phyloP scores from a whole-genome alignment of 202 grass and related monocot genomes.

The Cymbopogon flexuosus region DNA sequence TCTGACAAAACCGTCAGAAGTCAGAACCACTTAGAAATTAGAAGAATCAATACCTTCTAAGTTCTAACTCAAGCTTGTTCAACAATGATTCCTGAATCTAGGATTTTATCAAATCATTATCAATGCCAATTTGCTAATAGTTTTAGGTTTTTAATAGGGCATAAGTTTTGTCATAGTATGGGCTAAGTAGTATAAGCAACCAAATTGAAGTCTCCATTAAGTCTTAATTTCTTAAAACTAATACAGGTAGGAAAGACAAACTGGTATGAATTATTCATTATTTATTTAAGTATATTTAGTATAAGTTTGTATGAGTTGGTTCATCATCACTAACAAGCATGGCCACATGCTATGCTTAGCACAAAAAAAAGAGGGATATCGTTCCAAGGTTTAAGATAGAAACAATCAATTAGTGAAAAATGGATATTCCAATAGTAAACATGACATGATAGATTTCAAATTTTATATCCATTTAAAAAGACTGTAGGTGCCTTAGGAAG shows the following conservation, averaged over 20 bases:
- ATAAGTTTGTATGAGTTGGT: not conserved
- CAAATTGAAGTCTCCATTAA: not conserved
- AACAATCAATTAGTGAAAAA: slow-evolving; percentile 2
- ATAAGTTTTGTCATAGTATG: not conserved
- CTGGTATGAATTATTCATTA: not conserved
- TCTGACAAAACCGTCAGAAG: too few species aligned
- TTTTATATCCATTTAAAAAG: not conserved
- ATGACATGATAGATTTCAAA: not conserved
- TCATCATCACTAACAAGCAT: not conserved
- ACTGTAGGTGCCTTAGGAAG: not conserved
- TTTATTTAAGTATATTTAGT: not conserved
- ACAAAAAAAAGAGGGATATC: not conserved
- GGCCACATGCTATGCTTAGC: not conserved
- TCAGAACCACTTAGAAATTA: too few species aligned
- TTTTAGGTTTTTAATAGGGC: not conserved
- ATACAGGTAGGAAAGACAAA: not conserved
- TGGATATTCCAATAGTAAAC: not conserved
- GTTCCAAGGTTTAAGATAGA: not conserved
- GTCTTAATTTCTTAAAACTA: not conserved
- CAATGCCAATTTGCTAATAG: not conserved
- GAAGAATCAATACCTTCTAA: too few species aligned
- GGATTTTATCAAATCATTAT: not conserved
- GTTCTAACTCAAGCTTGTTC: too few species aligned
- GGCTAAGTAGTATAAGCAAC: not conserved
- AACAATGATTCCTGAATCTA: slow-evolving; percentile 2